Evolutionary conservation across 139 green algal genomes (phyloP).

Genomic region (Tetratostichococcus sp.): DNA sequence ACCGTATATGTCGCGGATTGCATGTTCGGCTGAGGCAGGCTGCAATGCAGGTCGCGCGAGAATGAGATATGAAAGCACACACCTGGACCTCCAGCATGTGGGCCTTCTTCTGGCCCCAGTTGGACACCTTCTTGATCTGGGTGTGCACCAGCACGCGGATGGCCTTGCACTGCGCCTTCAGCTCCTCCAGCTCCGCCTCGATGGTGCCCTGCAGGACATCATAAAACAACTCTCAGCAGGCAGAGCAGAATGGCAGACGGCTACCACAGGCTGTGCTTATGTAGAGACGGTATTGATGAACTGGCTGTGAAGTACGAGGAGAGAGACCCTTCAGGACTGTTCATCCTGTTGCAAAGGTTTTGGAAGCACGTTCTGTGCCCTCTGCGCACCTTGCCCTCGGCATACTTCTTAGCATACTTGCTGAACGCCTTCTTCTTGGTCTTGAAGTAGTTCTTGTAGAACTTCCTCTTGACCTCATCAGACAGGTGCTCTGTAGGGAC

Average conservation of each 20-base stretch:
- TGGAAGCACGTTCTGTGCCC: too few relatives aligned
- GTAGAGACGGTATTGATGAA: too few relatives aligned
- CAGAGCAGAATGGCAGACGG: too few relatives aligned
- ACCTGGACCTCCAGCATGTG: slow-evolving; percentile 98
- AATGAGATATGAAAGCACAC: too few relatives aligned
- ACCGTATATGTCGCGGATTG: too few relatives aligned
- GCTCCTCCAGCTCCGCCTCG: slow-evolving; percentile 79
- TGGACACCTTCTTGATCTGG: slow-evolving; percentile 81
- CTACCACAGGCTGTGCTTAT: too few relatives aligned
- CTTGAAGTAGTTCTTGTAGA: slow-evolving; percentile 99
- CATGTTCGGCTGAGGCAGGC: too few relatives aligned
- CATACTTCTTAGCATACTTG: slow-evolving; percentile 96
- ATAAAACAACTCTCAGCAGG: too few relatives aligned
- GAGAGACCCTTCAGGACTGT: too few relatives aligned
- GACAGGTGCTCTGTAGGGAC: slow-evolving; percentile 83
- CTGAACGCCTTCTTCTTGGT: slow-evolving; percentile 99
- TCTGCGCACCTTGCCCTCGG: slow-evolving; percentile 71
- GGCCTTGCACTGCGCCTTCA: slow-evolving; percentile 93
- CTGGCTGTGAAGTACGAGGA: too few relatives aligned
- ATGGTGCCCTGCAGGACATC: slow-evolving; percentile 53
- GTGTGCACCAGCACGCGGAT: slow-evolving; percentile 94
- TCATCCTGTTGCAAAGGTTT: too few relatives aligned
- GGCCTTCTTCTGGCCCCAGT: slow-evolving; percentile 91
- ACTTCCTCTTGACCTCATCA: slow-evolving; percentile 87
- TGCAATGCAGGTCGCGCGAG: neutral